Base-by-base conservation (phyloP, 306 rosid species). In the Canavalia gladiata region DNA sequence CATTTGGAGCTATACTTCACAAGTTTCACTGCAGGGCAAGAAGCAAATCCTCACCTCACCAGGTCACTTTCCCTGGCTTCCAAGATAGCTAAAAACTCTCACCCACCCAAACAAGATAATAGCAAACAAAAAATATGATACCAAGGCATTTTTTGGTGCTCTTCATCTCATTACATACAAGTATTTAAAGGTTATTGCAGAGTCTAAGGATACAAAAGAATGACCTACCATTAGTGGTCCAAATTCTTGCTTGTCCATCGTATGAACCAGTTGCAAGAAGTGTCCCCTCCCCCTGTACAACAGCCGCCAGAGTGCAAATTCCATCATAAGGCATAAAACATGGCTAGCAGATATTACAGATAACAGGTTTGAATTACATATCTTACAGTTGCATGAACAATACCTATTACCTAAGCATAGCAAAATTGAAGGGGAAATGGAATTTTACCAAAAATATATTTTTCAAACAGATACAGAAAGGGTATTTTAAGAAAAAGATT, bases 221-320 rank as follows among this genome's bases (percentile, higher is more conserved):
- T 18, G 74, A 69, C 87, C 69, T 87, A 95, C 97, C 99, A 83
- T 77, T 89, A 13, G 92, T 84, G 62, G 81, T 81, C 99, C 99
- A 95, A 82, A 95, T 88, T 91, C 99, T 89, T 82, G 99, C 99
- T 80, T 95, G 97, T 75, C 99, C 99, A 77, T 95, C 99, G 62
- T 91, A 92, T 1, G 97, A 93, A 86, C 99, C 99, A 34, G 99
- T 95, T 71, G 99, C 99, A 76, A 95, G 97, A 74, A 93, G 90
- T 8, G 97, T 88, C 72, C 97, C 99, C 71, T 95, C 97, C 63
- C 90, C 95, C 97, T 95, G 86, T 29, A 79, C 43, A 29, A 74
- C 41, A 64, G 58, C 42, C 41, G 8, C 13, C 71, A 80, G 47
- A 63, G 12, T 67, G 8, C 82, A 62, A 52, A n/a, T 69, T 52